Evolutionary conservation across 108 stramenopile genomes (phyloP).

Genomic region (Stephanodiscus triporus): DNA sequence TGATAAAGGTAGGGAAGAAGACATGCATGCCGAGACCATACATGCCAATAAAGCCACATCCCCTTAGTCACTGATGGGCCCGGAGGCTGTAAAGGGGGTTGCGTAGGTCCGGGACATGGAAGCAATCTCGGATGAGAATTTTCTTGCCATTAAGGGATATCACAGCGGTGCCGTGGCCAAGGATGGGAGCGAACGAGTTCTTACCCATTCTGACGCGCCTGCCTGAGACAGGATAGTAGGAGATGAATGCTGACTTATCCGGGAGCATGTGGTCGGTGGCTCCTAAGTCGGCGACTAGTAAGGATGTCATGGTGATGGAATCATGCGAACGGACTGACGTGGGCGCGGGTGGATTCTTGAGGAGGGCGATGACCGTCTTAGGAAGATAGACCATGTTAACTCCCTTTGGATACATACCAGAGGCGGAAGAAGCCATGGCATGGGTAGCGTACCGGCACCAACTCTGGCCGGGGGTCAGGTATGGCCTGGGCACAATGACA

Average conservation of each 20-base stretch:
- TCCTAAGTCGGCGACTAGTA: conserved; percentile 10
- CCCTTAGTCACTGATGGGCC: neutral
- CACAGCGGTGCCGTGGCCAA: conserved; percentile 2
- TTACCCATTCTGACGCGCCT: neutral
- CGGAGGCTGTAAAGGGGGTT: conserved; percentile 19
- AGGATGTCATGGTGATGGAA: neutral
- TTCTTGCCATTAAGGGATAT: conserved; percentile 17
- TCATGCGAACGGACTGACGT: too few relatives aligned
- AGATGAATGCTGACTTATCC: conserved; percentile 17
- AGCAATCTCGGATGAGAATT: conserved; percentile 13
- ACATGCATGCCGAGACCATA: conserved; percentile 6
- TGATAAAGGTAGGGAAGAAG: conserved; percentile 21
- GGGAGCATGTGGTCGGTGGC: conserved; percentile 26
- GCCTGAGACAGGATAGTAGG: conserved; percentile 5
- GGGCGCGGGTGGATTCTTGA: too few relatives aligned
- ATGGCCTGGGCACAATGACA: too few relatives aligned
- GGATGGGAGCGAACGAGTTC: neutral
- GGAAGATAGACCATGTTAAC: too few relatives aligned
- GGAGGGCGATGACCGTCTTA: too few relatives aligned
- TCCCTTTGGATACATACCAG: too few relatives aligned
- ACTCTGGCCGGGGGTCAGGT: too few relatives aligned
- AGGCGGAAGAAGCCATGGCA: too few relatives aligned
- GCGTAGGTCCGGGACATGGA: conserved; percentile 27
- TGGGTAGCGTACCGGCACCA: too few relatives aligned
- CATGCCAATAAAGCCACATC: conserved; percentile 18